These are phyloP conservation scores for Hypoxylon sp. DNA, from an alignment of 2,329 filamentous ascomycete species.

Conservation along the genomic window DNA sequence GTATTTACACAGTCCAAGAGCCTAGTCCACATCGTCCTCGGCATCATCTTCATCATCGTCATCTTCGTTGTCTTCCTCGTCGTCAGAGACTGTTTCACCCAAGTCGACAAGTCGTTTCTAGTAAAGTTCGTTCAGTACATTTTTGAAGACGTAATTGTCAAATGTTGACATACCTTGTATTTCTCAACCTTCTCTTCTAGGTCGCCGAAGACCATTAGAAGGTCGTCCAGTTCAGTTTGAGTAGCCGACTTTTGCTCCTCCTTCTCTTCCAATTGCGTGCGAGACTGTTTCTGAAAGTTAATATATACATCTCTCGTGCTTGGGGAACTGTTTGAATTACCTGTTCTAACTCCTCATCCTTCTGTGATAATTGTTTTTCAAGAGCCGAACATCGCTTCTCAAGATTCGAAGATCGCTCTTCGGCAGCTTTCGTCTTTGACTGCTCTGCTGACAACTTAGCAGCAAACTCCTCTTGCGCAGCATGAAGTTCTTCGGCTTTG, in stretches of 20 bases:
- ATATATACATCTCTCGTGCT: slow-evolving; percentile 13
- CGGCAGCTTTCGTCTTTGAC: slow-evolving; percentile 57
- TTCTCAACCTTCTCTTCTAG: slow-evolving; percentile 81
- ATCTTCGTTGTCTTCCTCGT: slow-evolving; percentile 72
- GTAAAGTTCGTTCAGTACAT: slow-evolving; percentile 43
- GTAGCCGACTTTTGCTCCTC: slow-evolving; percentile 74
- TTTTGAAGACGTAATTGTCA: slow-evolving; percentile 7
- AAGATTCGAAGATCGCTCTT: slow-evolving; percentile 64
- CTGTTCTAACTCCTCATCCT: slow-evolving; percentile 56
- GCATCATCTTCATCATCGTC: slow-evolving; percentile 61
- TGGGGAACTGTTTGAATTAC: slow-evolving; percentile 35
- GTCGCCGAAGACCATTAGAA: slow-evolving; percentile 85
- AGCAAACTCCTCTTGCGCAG: slow-evolving; percentile 65
- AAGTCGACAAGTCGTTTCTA: slow-evolving; percentile 74
- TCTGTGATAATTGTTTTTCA: slow-evolving; percentile 63
- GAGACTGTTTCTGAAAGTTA: slow-evolving; percentile 47
- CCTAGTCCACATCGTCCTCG: slow-evolving; percentile 53
- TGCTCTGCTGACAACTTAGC: slow-evolving; percentile 51
- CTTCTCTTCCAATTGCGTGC: slow-evolving; percentile 60
- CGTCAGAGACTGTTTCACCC: slow-evolving; percentile 81
- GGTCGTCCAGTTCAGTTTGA: slow-evolving; percentile 83
- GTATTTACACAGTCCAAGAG: slow-evolving; percentile 6
- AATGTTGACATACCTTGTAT: slow-evolving; percentile 74
- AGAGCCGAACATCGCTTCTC: slow-evolving; percentile 65
- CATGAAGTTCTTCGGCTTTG: slow-evolving; percentile 72